A percentile compares a stretch with the other conserved stretches of the same genome.
Evolutionary conservation across 2,329 filamentous ascomycete genomes (phyloP).

Genomic region (Talaromyces sp.): DNA sequence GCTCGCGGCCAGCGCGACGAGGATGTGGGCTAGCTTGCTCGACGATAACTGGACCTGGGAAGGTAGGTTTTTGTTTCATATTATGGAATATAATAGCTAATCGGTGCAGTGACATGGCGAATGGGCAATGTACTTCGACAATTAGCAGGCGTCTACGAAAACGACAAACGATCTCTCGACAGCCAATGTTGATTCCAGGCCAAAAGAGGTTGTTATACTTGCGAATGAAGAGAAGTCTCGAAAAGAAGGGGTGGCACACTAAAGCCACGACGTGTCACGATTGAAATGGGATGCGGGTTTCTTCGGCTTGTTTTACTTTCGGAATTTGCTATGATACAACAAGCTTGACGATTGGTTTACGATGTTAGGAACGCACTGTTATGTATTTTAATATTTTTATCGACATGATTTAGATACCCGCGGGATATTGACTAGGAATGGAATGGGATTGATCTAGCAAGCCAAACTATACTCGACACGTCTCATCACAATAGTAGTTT

Average conservation of each 20-base stretch:
- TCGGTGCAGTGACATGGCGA: conserved; percentile 14
- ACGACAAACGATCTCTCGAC: not conserved
- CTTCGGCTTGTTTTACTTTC: not conserved
- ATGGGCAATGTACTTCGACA: conserved; percentile 18
- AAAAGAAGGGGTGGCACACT: not conserved
- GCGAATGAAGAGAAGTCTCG: too few species aligned
- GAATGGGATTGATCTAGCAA: not conserved
- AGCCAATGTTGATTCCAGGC: not conserved
- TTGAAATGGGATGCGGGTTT: not conserved
- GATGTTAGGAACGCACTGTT: not conserved
- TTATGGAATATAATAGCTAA: not conserved
- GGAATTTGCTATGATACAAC: not conserved
- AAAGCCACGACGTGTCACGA: not conserved
- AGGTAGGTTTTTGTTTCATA: conserved; percentile 1
- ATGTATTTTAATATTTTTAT: not conserved
- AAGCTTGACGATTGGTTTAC: not conserved
- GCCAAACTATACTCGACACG: not conserved
- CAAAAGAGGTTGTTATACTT: not conserved
- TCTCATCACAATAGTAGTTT: not conserved
- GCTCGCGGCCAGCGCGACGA: conserved; percentile 24
- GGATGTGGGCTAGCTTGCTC: conserved; percentile 23
- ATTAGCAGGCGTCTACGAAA: conserved; percentile 17
- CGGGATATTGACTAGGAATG: not conserved
- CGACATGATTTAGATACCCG: not conserved
- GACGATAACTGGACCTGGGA: conserved; percentile 26